Evolutionary conservation across 495 filamentous ascomycete species (phyloP).

Genomic region (Xylaria longipes): DNA sequence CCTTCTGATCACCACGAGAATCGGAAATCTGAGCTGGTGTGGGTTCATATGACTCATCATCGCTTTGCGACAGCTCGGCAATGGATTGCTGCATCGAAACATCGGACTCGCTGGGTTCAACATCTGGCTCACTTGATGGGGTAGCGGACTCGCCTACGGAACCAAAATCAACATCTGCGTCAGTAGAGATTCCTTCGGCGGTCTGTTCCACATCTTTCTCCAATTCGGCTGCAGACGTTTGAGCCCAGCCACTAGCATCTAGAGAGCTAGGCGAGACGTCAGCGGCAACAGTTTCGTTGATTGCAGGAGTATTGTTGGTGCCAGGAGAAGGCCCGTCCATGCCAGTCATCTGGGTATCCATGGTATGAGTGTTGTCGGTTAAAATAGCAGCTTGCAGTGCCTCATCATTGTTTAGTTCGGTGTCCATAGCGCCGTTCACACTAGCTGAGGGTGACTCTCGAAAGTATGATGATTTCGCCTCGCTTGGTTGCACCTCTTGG

Average conservation of each 20-base stretch:
- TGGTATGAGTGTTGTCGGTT: conserved; percentile 5
- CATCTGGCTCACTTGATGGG: conserved; percentile 14
- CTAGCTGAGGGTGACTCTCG: conserved; percentile 9
- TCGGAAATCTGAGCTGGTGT: conserved; percentile 22
- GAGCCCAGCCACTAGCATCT: neutral
- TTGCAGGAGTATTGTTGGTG: neutral
- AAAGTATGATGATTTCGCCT: neutral
- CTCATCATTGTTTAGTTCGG: conserved; percentile 18
- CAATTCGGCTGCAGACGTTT: neutral
- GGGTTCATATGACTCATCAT: conserved; percentile 28
- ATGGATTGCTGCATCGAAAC: conserved; percentile 15
- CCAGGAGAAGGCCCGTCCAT: neutral
- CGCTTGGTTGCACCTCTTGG: neutral
- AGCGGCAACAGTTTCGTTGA: neutral
- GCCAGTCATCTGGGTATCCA: conserved; percentile 10
- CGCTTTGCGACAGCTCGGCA: conserved; percentile 22
- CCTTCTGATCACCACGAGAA: neutral
- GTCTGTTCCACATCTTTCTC: neutral
- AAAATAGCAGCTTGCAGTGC: conserved; percentile 17
- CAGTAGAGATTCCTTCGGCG: neutral
- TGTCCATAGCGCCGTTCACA: conserved; percentile 32
- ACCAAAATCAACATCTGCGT: neutral
- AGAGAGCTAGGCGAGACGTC: neutral
- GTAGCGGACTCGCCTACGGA: neutral
- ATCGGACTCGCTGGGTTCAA: conserved; percentile 8